Evolutionary conservation across 1,139 yeast genomes (phyloP), one percentile per base, ranked within the genome.

Genomic region (Protomyces inouyei): DNA sequence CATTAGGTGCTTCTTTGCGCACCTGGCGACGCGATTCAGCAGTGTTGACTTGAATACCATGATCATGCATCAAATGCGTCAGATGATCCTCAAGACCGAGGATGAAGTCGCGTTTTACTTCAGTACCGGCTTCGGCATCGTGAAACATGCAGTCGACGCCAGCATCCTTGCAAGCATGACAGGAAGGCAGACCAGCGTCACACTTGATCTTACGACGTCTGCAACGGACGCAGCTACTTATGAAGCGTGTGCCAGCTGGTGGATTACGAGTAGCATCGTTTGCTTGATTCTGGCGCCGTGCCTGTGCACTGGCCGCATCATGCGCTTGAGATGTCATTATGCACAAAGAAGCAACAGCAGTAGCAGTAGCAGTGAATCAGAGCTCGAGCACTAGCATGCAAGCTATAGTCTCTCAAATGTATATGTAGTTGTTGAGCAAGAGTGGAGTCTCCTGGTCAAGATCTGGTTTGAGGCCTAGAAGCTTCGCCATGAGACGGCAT

Each of bases 111-210:
- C 97, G 77, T 0, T 97, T 95, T 0, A 90, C 83, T 69, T 87
- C 91, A 65, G 95, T 77, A 0, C 96, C 96, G 0, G 96, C 88
- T 3, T 90, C 89, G 0, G 96, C 90, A 73, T 91, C 97, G n/a
- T 88, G 75, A 0, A 95, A 91, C 23, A 89, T 84, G 53, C 69
- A 68, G 18, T 87, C 88, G 2, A 78, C 85, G 4, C 84, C 83
- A 18, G 87, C 86, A 70, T 83, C 85, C 35, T 78, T 79, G 75
- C 97, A 90, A 53, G 83, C 82, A 14, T 83, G 77, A 73, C 97
- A 91, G 61, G 85, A 83, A 0, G 96, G 96, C 73, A 88, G 86
- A 70, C 83, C 83, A 69, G 87, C 92, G 70, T 91, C 95, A 76
- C 97, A 91, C 71, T 85, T 85, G 66, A 89, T 83, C 74, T 91